Conservation (phyloP, 1,284 basidiomycete genomes). For the Termitomyces sp. region DNA sequence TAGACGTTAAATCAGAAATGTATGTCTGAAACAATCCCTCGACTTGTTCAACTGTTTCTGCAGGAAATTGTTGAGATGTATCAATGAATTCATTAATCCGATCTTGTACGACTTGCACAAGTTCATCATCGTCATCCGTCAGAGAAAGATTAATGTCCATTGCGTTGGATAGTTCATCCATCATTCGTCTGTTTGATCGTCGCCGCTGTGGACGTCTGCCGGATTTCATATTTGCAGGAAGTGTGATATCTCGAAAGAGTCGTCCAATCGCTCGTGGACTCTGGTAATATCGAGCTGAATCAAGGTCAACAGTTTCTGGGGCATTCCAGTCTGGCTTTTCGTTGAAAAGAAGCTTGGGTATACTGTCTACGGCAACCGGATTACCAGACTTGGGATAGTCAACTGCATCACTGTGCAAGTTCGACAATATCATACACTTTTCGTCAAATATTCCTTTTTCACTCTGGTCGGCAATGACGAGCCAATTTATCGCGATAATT, state of each 20-base stretch:
- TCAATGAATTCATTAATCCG: slow-evolving; percentile 26
- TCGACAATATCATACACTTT: slow-evolving; percentile 58
- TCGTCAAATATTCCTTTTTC: slow-evolving; percentile 46
- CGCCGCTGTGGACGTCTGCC: slow-evolving; percentile 8
- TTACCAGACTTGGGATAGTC: slow-evolving; percentile 66
- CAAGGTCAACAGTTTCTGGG: slow-evolving; percentile 45
- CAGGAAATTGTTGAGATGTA: slow-evolving; percentile 15
- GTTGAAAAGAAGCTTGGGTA: slow-evolving; percentile 40
- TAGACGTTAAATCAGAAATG: slow-evolving; percentile 39
- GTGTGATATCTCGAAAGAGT: slow-evolving; percentile 51
- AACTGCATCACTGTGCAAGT: slow-evolving; percentile 65
- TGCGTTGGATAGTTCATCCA: slow-evolving; percentile 14
- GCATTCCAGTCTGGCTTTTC: slow-evolving; percentile 60
- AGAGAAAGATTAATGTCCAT: slow-evolving; percentile 12
- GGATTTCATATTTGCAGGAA: slow-evolving; percentile 29
- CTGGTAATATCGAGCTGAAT: slow-evolving; percentile 38
- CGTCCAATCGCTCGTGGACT: slow-evolving; percentile 50
- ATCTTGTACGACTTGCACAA: slow-evolving; percentile 23
- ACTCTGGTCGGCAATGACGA: slow-evolving; percentile 66
- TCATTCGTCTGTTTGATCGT: background rate
- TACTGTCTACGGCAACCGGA: slow-evolving; percentile 41
- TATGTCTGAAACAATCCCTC: slow-evolving; percentile 40
- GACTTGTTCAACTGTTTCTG: slow-evolving; percentile 21
- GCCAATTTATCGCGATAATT: slow-evolving; percentile 56
- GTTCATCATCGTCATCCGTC: slow-evolving; percentile 15